Evolutionary conservation across 306 rosid species (phyloP), one percentile per base, ranked within the genome.

Genomic region (Begonia masoniana): DNA sequence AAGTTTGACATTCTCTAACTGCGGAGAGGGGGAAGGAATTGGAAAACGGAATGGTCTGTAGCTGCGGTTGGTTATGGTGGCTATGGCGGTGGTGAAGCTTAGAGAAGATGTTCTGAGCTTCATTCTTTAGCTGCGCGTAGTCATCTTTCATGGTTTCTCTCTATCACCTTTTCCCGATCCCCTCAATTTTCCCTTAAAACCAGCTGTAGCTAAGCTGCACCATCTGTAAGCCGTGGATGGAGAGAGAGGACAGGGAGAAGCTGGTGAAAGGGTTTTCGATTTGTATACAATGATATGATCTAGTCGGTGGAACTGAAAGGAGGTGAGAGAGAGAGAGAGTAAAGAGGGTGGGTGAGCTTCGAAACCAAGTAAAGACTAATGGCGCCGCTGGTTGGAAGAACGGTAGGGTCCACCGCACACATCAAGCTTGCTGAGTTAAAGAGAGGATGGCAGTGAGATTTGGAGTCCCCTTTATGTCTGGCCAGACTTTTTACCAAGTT

Each of bases 341-440:
- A 49, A 3, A 15, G 31, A 49, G 83, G 39, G 89, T 78, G 78
- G 88, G 85, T 84, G 92, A 73, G 64, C 77, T 79, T 82, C 68
- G 82, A 75, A 84, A 77, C 62, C 55, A 82, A 82, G 93, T 73
- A 16, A 60, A 50, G 94, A 73, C 83, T 75, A 66, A 71, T 74
- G 82, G 85, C 80, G 93, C 93, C 80, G 85, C 83, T 86, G 76
- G 85, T 68, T 63, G 74, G 80, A 71, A 58, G 35, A 42, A 16
- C 45, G 10, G 69, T 66, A 67, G 72, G 88, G 80, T 41, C 88
- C 88, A 71, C 67, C 35, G 35, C 1, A 45, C 42, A 0, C 10
- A 51, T 41, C 72, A 58, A 41, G 54, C 55, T 12, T 45, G 35
- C 46, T 55, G 65, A 64, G 35, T 1, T 31, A 54, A 10, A 10